These are phyloP conservation scores for Pestalotiopsis sp. DNA, from an alignment of 2,329 filamentous ascomycete genomes.

Conservation along the genomic window DNA sequence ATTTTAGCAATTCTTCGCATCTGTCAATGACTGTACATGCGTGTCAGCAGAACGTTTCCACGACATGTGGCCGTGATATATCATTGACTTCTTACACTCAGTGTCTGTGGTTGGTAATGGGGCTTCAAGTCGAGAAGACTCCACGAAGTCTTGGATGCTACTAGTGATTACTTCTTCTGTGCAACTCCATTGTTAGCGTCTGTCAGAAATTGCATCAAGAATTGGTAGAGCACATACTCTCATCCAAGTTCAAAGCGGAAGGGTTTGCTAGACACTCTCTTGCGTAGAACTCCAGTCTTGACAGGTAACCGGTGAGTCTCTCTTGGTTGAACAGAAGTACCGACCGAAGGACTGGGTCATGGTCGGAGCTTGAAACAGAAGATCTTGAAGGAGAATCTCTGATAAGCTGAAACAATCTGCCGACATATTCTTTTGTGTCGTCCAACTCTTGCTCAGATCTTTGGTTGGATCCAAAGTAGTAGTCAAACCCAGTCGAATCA, in stretches of 20 bases:
- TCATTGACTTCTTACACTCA: neutral
- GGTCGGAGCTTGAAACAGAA: neutral
- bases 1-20: slow-evolving; percentile 6
- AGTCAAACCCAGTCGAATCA: neutral
- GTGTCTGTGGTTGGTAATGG: neutral
- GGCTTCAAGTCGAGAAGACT: neutral
- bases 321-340: neutral
- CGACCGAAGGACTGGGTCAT: neutral
- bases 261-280: neutral
- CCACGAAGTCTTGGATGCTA: neutral
- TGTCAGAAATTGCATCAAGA: neutral
- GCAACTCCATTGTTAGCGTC: neutral
- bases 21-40: neutral
- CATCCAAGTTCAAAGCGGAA: neutral
- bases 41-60: neutral
- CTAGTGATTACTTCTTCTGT: neutral
- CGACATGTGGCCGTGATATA: neutral
- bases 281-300: neutral
- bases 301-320: neutral
- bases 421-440: neutral
- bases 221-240: neutral
- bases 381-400: neutral
- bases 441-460: neutral
- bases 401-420: neutral
- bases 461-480: neutral